A percentile compares a stretch with the other conserved stretches of the same genome.
phyloP scores from a whole-genome alignment of 2,329 filamentous ascomycete species.

The Clonostachys chloroleuca region DNA sequence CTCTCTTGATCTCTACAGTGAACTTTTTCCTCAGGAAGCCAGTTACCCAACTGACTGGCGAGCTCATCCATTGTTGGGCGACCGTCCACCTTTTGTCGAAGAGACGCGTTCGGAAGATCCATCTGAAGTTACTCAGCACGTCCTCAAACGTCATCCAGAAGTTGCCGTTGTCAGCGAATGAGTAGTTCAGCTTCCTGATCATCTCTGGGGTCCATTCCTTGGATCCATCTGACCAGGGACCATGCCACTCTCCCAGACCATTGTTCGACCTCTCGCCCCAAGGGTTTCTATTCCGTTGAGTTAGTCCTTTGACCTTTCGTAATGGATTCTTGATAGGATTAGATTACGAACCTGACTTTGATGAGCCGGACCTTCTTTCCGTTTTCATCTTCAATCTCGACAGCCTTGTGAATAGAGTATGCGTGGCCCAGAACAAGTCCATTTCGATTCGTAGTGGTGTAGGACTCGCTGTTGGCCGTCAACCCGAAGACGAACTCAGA shows the following conservation, averaged over 20 bases:
- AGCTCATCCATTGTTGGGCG: constrained; percentile 36
- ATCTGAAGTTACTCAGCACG: constrained; percentile 37
- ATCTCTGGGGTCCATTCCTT: constrained; percentile 72
- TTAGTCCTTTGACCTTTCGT: neutral
- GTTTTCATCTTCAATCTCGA: constrained; percentile 35
- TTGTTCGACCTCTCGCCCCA: constrained; percentile 55
- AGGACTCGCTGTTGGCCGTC: constrained; percentile 14
- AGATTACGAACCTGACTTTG: constrained; percentile 30
- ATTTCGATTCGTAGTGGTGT: constrained; percentile 20
- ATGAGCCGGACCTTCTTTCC: constrained; percentile 32
- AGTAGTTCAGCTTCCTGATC: constrained; percentile 61
- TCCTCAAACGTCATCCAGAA: constrained; percentile 42
- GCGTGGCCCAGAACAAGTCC: constrained; percentile 41
- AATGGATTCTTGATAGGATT: too few species aligned
- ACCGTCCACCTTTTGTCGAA: constrained; percentile 41
- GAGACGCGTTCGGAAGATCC: constrained; percentile 37
- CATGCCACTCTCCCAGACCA: constrained; percentile 58
- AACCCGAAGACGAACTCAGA: constrained; percentile 60
- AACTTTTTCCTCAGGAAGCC: constrained; percentile 40
- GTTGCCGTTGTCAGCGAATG: constrained; percentile 63
- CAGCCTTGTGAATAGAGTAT: constrained; percentile 44
- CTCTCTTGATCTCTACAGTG: constrained; percentile 30
- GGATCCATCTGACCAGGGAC: constrained; percentile 69
- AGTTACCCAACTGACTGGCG: constrained; percentile 36
- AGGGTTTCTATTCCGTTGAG: constrained; percentile 49